Conservation (phyloP, 441 rosid genomes). For the Eruca vesicaria region DNA sequence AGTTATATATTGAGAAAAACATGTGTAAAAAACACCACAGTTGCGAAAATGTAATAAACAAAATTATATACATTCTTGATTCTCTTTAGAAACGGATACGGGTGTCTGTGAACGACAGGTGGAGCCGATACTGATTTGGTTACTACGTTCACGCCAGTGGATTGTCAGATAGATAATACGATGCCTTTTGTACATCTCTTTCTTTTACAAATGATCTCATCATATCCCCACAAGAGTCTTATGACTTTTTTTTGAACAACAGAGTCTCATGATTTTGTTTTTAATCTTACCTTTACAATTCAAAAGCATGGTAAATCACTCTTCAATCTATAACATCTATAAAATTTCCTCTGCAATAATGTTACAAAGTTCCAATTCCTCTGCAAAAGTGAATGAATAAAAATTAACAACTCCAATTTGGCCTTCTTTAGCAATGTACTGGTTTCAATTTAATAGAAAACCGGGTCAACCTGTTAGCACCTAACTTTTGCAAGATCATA, state of each 20-base stretch:
- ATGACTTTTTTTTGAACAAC: neutral
- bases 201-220: too few relatives aligned
- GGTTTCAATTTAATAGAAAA: too few relatives aligned
- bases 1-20: too few relatives aligned
- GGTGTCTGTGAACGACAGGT: constrained; percentile 9
- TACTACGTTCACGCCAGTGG: constrained; percentile 10
- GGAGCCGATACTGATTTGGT: constrained; percentile 17
- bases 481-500: too few relatives aligned
- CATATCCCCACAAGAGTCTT: neutral
- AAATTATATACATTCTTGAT: too few relatives aligned
- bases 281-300: neutral
- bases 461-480: too few relatives aligned
- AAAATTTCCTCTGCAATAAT: neutral
- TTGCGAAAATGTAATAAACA: neutral
- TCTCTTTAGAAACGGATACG: constrained; percentile 12
- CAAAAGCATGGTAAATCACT: neutral
- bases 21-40: neutral
- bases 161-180: constrained; percentile 23
- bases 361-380: neutral
- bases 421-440: too few relatives aligned
- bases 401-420: too few relatives aligned
- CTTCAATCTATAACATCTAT: neutral
- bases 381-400: too few relatives aligned
- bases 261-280: constrained; percentile 1
- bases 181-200: constrained; percentile 1